Conservation (phyloP, 192 early-diverging fungal genomes). For the Gaertneriomyces sp. region DNA sequence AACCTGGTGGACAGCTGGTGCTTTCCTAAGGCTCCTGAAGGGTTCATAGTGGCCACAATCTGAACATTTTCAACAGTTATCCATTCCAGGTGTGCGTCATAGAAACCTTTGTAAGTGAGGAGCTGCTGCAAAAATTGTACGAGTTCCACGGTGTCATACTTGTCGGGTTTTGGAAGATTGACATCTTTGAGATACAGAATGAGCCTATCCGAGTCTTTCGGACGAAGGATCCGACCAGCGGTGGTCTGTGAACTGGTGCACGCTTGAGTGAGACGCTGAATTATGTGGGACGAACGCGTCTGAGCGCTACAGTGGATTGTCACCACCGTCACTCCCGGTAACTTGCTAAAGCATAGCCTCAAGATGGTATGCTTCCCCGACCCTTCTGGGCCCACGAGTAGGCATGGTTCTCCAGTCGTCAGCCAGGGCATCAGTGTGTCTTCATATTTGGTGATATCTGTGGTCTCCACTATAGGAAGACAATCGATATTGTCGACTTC, state of each 20-base stretch:
- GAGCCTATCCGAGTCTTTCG: constrained; percentile 50
- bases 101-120: constrained; percentile 56
- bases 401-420: constrained; percentile 37
- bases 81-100: constrained; percentile 54
- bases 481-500: constrained; percentile 35
- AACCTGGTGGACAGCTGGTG: constrained; percentile 52
- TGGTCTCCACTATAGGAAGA: constrained; percentile 52
- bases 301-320: constrained; percentile 59
- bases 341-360: constrained; percentile 46
- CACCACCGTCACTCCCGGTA: constrained; percentile 38
- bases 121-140: constrained; percentile 58
- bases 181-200: constrained; percentile 63
- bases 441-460: constrained; percentile 41
- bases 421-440: constrained; percentile 56
- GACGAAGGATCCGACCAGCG: constrained; percentile 47
- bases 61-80: constrained; percentile 56
- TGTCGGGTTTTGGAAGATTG: constrained; percentile 56
- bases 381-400: constrained; percentile 56
- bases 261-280: constrained; percentile 50
- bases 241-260: constrained; percentile 46
- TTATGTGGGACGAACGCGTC: constrained; percentile 48
- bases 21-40: constrained; percentile 46
- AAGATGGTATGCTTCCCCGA: constrained; percentile 54
- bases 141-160: constrained; percentile 59
- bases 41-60: constrained; percentile 58